Base-by-base conservation (phyloP, 495 filamentous ascomycete species). In the Penicillium verhagenii region DNA sequence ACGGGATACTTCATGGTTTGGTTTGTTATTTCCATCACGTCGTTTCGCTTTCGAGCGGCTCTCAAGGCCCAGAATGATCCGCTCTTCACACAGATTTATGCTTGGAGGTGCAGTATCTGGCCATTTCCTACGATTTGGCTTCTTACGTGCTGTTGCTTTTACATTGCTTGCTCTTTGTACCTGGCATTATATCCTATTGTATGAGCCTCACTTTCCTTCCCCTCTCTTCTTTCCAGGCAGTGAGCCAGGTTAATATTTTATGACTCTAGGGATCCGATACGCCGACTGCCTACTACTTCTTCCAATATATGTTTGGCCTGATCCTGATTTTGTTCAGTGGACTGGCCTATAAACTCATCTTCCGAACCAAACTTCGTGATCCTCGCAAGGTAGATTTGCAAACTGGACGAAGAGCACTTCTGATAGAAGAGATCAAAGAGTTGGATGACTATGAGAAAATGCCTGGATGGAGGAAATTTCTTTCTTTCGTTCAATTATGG, bases 1-100 rank as follows among this genome's bases (percentile, higher is more conserved):
- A 52, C 69, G 5, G 54, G 54, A 2, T 73, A 61, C 53, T 71
- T 73, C 39, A 58, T 66, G 23, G 60, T 57, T 25, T 72, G 69
- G 69, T 52, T 69, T 21, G 57, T 69, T 19, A 64, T 73, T 35
- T 21, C 58, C 1, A 52, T 70, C 47, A 61, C 59, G 2, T 62
- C 55, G 16, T 72, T 58, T 28, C 63, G 61, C 2, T 72, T 73
- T 47, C 67, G 56, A 16, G 55, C 54, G 9, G 65, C 57, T 4
- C 45, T 72, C 25, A 59, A 59, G 11, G 68, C 68, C 6, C 71
- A 74, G 48, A 67, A 63, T 3, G 62, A 68, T 31, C 50, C 49
- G 1, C 52, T 70, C 0, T 67, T 73, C 29, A 29, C 48, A 0
- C 38, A 57, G 16, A 16, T 52, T 8, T 70, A 70, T 47, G 63